Base-by-base conservation (phyloP, 257 asterid genomes). In the Ilex aquifolium region DNA sequence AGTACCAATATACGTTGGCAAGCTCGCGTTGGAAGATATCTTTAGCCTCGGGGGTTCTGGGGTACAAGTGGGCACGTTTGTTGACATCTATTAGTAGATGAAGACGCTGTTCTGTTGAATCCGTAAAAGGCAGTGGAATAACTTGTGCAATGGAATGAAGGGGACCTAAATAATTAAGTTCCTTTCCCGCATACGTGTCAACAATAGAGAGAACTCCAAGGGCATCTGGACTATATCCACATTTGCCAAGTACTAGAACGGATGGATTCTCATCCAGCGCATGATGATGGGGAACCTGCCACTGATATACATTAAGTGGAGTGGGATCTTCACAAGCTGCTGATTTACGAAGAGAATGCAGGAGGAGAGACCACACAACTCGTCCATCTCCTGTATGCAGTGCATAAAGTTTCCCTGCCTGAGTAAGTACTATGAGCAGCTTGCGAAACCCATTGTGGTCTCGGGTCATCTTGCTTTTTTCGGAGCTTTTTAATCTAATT, bases 281-380 rank as follows among this genome's bases (percentile, higher is more conserved):
- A 77, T 93, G 99, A 82, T 92, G 99, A 81, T 93, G 99, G 65
- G 99, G 99, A 68, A 85, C 95, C 69, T 90, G 99, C 99, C 99
- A 93, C 74, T 85, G 96, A 65, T 82, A 73, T 67, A 93, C 76
- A 61, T 88, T 87, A 63, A 93, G 78, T 61, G 81, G 91, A 69
- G 68, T 78, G 36, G 99, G 99, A 66, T 61, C 72, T 73, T 84
- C 72, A 51, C 97, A 93, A 5, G 81, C 70, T 69, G 78, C 87
- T 13, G 97, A 90, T 74, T 78, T 80, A 36, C 94, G 83, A n/a
- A 79, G 75, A 64, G 72, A 60, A 72, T 49, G 71, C 60, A 75
- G 63, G 51, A 75, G 64, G 70, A 49, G 64, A 17, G 81, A 79
- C 84, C 84, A 79, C 40, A 79, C 85, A 63, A 93, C 74, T 72